Evolutionary conservation across 495 filamentous ascomycete genomes (phyloP), one percentile per base, ranked within the genome.

Genomic region (Penicillium argentinense): DNA sequence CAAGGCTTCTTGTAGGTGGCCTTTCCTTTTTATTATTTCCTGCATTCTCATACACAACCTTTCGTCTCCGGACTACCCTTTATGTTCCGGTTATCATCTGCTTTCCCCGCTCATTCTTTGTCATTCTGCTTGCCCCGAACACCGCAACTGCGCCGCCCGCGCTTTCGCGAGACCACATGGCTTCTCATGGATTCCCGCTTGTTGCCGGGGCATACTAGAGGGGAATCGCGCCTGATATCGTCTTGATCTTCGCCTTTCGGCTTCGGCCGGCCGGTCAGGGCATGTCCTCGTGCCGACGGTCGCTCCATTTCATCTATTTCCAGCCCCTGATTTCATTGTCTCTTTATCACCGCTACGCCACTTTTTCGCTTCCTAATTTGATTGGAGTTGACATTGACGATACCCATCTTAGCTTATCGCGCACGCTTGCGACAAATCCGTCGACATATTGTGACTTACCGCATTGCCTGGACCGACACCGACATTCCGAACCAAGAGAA

Each of bases 1-100:
- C 43, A 60, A 61, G 70, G 70, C 67, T 70, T 73, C 67, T 73
- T 71, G 70, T 73, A 73, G 71, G 71, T 74, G 52, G 67, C 68
- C 66, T 71, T 49, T 54, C 61, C 64, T 49, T 43, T 43, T 59
- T 43, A 49, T 42, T 53, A 43, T 40, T 51, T 57, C 48, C 62
- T 50, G 34, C 34, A 51, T 58, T 51, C 38, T 41, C 29, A 39
- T 39, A 29, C 48, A 47, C 26, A 14, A 27, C 29, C 39, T 42
- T 42, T 47, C 32, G 52, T 62, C 50, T 56, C 43, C 45, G 22
- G 19, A 50, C 54, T 45, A 39, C 30, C 44, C 45, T 56, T 46
- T 39, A 34, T 33, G 49, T 39, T 49, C 32, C 30, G 40, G 36
- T 48, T 58, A 39, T 36, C 42, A 47, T 49, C 23, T 52, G 37